phyloP scores from a whole-genome alignment of 106 monocot species.

The Platanthera zijinensis region DNA sequence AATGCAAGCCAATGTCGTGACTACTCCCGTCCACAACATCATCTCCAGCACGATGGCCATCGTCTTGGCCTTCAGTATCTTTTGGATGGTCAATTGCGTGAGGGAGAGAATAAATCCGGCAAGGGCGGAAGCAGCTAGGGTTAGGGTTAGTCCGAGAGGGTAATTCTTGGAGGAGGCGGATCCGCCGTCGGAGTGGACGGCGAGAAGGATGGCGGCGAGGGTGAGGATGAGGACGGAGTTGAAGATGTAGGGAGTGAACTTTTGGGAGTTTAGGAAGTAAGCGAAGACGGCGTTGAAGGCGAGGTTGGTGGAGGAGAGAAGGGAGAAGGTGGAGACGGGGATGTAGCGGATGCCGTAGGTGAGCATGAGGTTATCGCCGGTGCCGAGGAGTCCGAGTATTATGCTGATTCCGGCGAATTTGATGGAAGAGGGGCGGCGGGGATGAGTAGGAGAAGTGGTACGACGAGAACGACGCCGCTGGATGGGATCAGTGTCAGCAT shows the following conservation, averaged over 20 bases:
- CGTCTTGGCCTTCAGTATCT: slow-evolving; percentile 16
- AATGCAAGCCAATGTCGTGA: slow-evolving; percentile 5
- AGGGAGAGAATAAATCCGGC: slow-evolving; percentile 16
- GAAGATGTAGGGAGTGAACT: slow-evolving; percentile 21
- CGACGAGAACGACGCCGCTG: slow-evolving; percentile 24
- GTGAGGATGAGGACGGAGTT: slow-evolving; percentile 29
- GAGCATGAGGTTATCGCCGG: slow-evolving; percentile 24
- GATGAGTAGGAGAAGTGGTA: slow-evolving; percentile 14
- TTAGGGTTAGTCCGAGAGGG: slow-evolving; percentile 17
- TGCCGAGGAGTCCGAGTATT: slow-evolving; percentile 11
- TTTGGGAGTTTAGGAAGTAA: slow-evolving; percentile 25
- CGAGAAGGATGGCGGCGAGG: slow-evolving; percentile 24
- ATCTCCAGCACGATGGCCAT: slow-evolving; percentile 20
- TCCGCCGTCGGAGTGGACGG: slow-evolving; percentile 5
- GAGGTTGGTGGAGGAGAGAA: slow-evolving; percentile 15
- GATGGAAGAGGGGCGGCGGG: background rate
- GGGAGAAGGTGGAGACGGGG: slow-evolving; percentile 1
- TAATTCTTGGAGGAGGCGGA: slow-evolving; percentile 12
- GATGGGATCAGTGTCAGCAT: slow-evolving; percentile 34
- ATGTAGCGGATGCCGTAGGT: slow-evolving; percentile 23
- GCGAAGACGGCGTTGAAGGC: slow-evolving; percentile 28
- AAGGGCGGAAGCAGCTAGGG: slow-evolving; percentile 20
- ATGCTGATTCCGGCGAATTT: slow-evolving; percentile 14
- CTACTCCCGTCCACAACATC: slow-evolving; percentile 9
- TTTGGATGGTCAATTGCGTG: slow-evolving; percentile 25